Conservation (phyloP, 768 basidiomycete species). For the Boletus vermiculosoides region DNA sequence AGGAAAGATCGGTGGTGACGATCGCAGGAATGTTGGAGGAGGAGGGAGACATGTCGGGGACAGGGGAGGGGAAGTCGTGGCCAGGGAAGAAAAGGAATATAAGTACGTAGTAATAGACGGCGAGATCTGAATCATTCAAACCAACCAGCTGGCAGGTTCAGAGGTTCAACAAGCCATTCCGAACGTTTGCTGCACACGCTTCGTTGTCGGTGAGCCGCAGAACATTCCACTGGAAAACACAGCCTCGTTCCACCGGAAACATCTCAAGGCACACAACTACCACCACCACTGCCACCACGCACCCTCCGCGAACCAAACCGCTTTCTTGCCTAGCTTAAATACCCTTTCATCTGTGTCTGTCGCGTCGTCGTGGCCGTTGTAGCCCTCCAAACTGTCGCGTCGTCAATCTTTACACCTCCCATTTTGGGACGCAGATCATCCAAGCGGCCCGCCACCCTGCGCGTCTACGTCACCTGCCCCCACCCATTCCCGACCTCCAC, state of each 20-base stretch:
- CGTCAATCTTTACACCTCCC: constrained; percentile 13
- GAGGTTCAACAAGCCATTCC: no score
- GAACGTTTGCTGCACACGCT: background rate
- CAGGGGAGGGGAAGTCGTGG: background rate
- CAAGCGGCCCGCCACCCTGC: constrained; percentile 8
- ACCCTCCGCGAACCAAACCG: background rate
- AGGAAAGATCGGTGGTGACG: constrained; percentile 37
- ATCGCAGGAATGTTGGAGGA: constrained; percentile 32
- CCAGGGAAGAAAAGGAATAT: background rate
- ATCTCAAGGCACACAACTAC: background rate
- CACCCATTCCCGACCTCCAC: constrained; percentile 15
- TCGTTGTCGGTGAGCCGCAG: background rate
- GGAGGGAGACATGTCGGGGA: constrained; percentile 19
- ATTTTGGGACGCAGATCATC: constrained; percentile 27
- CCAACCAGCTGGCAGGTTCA: background rate
- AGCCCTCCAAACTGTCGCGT: background rate
- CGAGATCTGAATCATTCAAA: background rate
- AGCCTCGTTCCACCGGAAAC: constrained; percentile 26
- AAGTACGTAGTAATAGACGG: constrained; percentile 18
- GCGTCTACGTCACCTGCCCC: constrained; percentile 14
- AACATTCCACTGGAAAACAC: constrained; percentile 33
- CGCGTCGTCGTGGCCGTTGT: background rate
- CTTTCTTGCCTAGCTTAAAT: background rate
- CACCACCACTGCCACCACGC: constrained; percentile 8
- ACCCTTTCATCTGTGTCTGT: background rate